These are phyloP conservation scores for Ophiobolus disseminans DNA, from an alignment of 2,329 filamentous ascomycete genomes.

Conservation along the genomic window DNA sequence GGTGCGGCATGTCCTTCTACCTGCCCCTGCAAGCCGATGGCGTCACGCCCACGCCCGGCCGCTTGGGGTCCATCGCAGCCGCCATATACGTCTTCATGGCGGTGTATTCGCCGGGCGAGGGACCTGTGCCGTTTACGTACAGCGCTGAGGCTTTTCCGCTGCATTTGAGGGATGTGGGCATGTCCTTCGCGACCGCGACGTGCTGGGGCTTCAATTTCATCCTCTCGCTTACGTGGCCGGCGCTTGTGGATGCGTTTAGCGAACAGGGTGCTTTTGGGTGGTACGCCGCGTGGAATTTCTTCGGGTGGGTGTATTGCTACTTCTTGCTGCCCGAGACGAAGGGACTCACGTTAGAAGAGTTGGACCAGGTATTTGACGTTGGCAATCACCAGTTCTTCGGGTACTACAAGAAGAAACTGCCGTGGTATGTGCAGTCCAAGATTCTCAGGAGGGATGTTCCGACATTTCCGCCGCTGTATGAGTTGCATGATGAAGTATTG, in stretches of 20 bases:
- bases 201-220: conserved; percentile 66
- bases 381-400: conserved; percentile 31
- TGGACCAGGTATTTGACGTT: conserved; percentile 42
- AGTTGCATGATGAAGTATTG: conserved; percentile 30
- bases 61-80: conserved; percentile 46
- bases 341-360: conserved; percentile 37
- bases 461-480: conserved; percentile 34
- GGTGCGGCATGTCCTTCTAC: conserved; percentile 40
- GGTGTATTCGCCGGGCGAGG: conserved; percentile 46
- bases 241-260: conserved; percentile 56
- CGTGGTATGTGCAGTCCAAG: conserved; percentile 48
- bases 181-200: conserved; percentile 58
- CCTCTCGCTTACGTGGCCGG: conserved; percentile 62
- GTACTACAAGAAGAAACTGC: conserved; percentile 40
- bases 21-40: conserved; percentile 22
- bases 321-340: conserved; percentile 43
- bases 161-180: conserved; percentile 53
- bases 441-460: conserved; percentile 38
- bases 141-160: conserved; percentile 55
- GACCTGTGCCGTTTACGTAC: conserved; percentile 46
- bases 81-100: conserved; percentile 60
- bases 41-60: conserved; percentile 24
- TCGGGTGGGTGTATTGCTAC: conserved; percentile 55
- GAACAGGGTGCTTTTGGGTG: conserved; percentile 62
- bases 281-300: conserved; percentile 64